These are phyloP conservation scores for Malus orientalis DNA, from an alignment of 306 rosid species.

Conservation along the genomic window DNA sequence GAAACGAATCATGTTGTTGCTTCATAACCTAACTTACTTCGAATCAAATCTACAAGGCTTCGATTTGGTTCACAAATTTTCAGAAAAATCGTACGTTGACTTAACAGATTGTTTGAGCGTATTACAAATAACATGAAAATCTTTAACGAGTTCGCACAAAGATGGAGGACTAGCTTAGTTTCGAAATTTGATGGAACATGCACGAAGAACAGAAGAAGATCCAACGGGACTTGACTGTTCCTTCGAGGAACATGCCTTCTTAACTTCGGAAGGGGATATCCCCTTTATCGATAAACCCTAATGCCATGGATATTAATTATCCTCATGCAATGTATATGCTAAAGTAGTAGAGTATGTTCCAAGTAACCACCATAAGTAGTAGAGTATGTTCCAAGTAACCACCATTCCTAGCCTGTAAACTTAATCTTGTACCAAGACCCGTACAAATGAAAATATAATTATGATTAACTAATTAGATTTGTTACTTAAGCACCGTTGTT, in stretches of 20 bases:
- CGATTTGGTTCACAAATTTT: background rate
- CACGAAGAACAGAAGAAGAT: background rate
- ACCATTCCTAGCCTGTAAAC: background rate
- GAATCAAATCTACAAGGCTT: background rate
- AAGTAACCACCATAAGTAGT: constrained; percentile 9
- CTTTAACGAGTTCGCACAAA: background rate
- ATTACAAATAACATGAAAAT: background rate
- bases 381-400: constrained; percentile 24
- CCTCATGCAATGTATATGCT: constrained; percentile 38
- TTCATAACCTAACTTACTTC: background rate
- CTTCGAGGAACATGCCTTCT: constrained; percentile 16
- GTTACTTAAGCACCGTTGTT: background rate
- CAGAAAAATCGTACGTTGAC: background rate
- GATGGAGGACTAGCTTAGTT: background rate
- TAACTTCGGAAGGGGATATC: background rate
- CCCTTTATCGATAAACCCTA: too few species aligned
- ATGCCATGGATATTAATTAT: background rate
- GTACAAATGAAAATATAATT: background rate
- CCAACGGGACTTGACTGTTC: background rate
- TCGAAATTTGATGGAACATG: background rate
- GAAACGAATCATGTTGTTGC: too few species aligned
- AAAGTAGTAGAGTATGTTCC: constrained; percentile 14
- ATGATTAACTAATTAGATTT: background rate
- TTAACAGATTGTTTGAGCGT: too few species aligned
- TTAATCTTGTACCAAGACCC: constrained; percentile 4